phyloP scores from a whole-genome alignment of 768 basidiomycete genomes.

The Mycena pura region DNA sequence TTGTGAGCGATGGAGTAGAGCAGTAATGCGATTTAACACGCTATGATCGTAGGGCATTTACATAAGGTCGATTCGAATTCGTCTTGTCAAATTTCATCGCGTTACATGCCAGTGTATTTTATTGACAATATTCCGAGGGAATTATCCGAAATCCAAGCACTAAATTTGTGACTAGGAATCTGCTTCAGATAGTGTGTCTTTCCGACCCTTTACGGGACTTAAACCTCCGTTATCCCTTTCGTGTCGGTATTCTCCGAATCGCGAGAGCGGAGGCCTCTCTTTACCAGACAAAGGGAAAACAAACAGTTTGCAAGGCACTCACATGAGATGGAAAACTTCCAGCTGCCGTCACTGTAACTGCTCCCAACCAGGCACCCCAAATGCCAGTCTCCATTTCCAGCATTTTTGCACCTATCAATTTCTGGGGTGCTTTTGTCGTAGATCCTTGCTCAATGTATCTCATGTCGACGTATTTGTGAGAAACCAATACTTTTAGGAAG shows the following conservation, averaged over 20 bases:
- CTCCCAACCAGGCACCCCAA: not conserved
- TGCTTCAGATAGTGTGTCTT: not conserved
- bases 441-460: not conserved
- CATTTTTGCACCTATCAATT: not conserved
- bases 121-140: not conserved
- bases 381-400: not conserved
- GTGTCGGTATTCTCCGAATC: not conserved
- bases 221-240: not conserved
- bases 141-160: constrained; percentile 1
- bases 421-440: not conserved
- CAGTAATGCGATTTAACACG: not conserved
- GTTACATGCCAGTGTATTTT: constrained; percentile 2
- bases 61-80: too few relatives aligned
- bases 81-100: constrained; percentile 4
- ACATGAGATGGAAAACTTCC: not conserved
- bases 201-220: not conserved
- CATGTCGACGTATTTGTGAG: not conserved
- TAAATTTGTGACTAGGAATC: not conserved
- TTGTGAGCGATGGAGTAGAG: not conserved
- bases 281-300: not conserved
- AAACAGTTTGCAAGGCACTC: not conserved
- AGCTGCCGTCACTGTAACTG: not conserved
- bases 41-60: constrained; percentile 5
- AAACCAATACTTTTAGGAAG: not conserved
- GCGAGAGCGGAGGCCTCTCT: not conserved